Evolutionary conservation across 192 early-diverging fungal genomes (phyloP).

Genomic region (Globomyces pollinis-pini): DNA sequence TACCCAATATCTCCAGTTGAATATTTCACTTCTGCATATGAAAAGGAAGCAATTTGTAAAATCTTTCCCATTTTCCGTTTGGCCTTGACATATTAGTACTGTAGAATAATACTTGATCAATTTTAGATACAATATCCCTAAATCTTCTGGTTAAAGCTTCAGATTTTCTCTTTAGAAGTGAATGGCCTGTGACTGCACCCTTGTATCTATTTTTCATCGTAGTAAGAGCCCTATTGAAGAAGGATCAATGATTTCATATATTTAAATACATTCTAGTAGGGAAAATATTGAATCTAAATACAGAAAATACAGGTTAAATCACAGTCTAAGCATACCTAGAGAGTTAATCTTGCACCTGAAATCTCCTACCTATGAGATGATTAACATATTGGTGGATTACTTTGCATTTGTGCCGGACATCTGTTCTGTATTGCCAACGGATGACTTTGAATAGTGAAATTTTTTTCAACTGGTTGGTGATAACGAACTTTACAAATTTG

Average conservation of each 20-base stretch:
- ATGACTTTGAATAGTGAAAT: too few relatives aligned
- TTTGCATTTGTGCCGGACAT: too few relatives aligned
- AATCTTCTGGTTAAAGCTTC: slow-evolving; percentile 95
- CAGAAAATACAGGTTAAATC: too few relatives aligned
- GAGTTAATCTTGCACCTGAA: too few relatives aligned
- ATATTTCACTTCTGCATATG: slow-evolving; percentile 94
- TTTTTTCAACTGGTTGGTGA: too few relatives aligned
- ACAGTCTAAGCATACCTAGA: too few relatives aligned
- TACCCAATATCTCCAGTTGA: slow-evolving; percentile 93
- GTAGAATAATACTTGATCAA: slow-evolving; percentile 97
- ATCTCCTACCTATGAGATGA: too few relatives aligned
- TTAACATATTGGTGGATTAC: too few relatives aligned
- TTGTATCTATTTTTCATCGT: slow-evolving; percentile 92
- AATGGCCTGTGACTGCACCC: slow-evolving; percentile 97
- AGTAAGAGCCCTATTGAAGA: slow-evolving; percentile 73
- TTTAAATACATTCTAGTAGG: slow-evolving; percentile 95
- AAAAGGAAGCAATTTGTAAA: slow-evolving; percentile 97
- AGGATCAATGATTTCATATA: background rate
- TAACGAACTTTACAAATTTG: too few relatives aligned
- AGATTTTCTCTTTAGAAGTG: slow-evolving; percentile 93
- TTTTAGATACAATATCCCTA: slow-evolving; percentile 88
- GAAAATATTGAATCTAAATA: slow-evolving; percentile 73
- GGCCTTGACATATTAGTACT: slow-evolving; percentile 46
- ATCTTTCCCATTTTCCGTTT: slow-evolving; percentile 99
- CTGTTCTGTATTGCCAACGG: too few relatives aligned